A percentile compares a stretch with the other conserved stretches of the same genome.
These are phyloP conservation scores for Triticum monococcum DNA, from an alignment of 176 grass and related monocot species.

Conservation along the genomic window DNA sequence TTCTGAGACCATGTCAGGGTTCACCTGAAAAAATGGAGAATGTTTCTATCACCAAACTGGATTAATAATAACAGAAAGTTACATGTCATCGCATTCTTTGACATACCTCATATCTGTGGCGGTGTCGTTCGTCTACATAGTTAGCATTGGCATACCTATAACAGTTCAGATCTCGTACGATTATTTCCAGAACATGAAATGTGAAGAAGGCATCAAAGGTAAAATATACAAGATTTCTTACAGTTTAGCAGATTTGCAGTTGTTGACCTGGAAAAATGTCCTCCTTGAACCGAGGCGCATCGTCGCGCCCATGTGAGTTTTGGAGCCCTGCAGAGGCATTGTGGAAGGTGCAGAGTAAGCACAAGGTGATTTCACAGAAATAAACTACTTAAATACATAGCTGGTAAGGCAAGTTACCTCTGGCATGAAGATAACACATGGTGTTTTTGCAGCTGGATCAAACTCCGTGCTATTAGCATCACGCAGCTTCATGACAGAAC, in stretches of 20 bases:
- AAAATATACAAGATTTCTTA: constrained; percentile 43
- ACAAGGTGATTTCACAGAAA: neutral
- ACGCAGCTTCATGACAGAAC: constrained; percentile 71
- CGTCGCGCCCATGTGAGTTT: constrained; percentile 97
- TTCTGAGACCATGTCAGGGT: constrained; percentile 86
- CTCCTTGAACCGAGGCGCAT: constrained; percentile 97
- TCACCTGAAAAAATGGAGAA: constrained; percentile 54
- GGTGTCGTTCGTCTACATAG: constrained; percentile 82
- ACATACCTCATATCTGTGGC: constrained; percentile 93
- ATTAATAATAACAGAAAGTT: neutral
- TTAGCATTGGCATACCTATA: constrained; percentile 71
- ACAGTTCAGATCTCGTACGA: neutral
- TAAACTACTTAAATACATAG: neutral
- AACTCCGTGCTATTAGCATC: constrained; percentile 92
- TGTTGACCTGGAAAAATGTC: constrained; percentile 60
- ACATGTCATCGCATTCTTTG: neutral
- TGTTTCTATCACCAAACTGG: neutral
- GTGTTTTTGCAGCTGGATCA: constrained; percentile 54
- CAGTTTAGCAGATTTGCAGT: constrained; percentile 83
- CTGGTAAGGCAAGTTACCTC: constrained; percentile 51
- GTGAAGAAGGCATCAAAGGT: neutral
- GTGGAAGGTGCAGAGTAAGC: neutral
- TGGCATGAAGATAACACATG: constrained; percentile 90
- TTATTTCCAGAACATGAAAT: constrained; percentile 18
- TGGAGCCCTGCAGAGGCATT: constrained; percentile 66